Evolutionary conservation across 1,284 basidiomycete species (phyloP), one percentile per base, ranked within the genome.

Genomic region (Cryptococcus amylolentus): DNA sequence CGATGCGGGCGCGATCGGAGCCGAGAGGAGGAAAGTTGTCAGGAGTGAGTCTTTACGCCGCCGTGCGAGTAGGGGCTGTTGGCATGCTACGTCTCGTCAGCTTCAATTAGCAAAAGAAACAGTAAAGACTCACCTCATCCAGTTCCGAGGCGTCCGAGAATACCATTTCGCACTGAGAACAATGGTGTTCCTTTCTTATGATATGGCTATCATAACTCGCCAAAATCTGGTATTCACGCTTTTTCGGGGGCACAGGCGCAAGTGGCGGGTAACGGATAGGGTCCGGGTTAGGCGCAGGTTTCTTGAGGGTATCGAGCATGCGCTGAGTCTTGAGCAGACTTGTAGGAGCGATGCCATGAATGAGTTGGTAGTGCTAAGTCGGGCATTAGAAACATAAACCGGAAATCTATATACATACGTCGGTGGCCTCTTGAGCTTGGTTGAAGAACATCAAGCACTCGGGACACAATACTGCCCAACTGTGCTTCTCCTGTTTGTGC

Each of bases 401-500:
- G 43, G 35, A 28, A n/a, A 44, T 7, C 5, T 8, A 14, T 8
- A 9, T 4, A 40, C 55, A 46, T 27, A 62, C 60, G n/a, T 51
- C 44, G 9, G 39, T 45, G 18, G 60, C 56, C 3, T 58, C 51
- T 39, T 52, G 41, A 7, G 54, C 57, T 49, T 56, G 50, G 4
- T 27, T 20, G 44, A 62, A 58, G 2, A 39, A 42, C n/a, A 46
- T 27, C 14, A 52, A 31, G 43, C 60, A 62, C 8, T 54, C 52
- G 12, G 37, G 14, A 45, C 60, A 62, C 26, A 62, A 42, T n/a
- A 56, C 28, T 3, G 54, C 49, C 60, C 60, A 62, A 14, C 54
- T 44, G 27, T 58, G 60, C 5, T 56, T 37, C 6, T 16, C 51
- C 10, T n/a, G 38, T 51, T 62, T 58, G 43, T 62, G 60, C 60